These are phyloP conservation scores for Blastocystis sp. DNA, from an alignment of 352 stramenopile genomes.

Conservation along the genomic window DNA sequence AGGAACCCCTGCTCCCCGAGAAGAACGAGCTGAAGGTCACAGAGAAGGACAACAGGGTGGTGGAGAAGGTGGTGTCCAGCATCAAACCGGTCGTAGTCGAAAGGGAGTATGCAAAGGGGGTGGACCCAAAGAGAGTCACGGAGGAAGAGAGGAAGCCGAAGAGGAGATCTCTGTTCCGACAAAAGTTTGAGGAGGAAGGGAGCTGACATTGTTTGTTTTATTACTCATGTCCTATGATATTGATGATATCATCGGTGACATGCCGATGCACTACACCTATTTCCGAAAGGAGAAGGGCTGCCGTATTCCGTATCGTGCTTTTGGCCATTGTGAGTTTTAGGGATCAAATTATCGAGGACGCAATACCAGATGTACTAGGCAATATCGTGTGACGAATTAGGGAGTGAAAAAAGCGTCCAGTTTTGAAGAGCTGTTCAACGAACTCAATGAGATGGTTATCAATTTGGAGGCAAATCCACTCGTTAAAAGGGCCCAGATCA, in stretches of 20 bases:
- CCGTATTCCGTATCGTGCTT: slow-evolving; percentile 7
- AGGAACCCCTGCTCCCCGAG: background rate
- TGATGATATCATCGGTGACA: background rate
- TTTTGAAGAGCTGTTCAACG: slow-evolving; percentile 33
- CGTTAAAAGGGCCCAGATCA: slow-evolving; percentile 1
- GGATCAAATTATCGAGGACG: slow-evolving; percentile 2
- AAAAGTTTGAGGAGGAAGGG: slow-evolving; percentile 15
- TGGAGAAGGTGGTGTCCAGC: slow-evolving; percentile 38
- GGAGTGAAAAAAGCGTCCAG: background rate
- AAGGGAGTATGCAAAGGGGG: slow-evolving; percentile 35
- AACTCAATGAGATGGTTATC: background rate
- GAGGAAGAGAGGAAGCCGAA: slow-evolving; percentile 13
- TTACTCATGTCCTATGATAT: background rate
- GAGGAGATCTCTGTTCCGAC: slow-evolving; percentile 44
- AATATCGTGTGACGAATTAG: background rate
- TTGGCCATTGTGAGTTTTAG: background rate
- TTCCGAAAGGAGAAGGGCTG: slow-evolving; percentile 6
- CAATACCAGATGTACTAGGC: background rate
- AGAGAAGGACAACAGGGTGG: background rate
- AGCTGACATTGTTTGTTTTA: slow-evolving; percentile 29
- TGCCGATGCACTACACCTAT: slow-evolving; percentile 35
- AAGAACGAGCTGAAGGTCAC: slow-evolving; percentile 27
- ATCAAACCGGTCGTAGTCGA: slow-evolving; percentile 39
- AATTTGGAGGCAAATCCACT: background rate
- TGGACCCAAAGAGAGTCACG: background rate